Evolutionary conservation across 1,139 yeast species (phyloP), one percentile per base, ranked within the genome.

Genomic region (Sugiyamaella grinbergsii): DNA sequence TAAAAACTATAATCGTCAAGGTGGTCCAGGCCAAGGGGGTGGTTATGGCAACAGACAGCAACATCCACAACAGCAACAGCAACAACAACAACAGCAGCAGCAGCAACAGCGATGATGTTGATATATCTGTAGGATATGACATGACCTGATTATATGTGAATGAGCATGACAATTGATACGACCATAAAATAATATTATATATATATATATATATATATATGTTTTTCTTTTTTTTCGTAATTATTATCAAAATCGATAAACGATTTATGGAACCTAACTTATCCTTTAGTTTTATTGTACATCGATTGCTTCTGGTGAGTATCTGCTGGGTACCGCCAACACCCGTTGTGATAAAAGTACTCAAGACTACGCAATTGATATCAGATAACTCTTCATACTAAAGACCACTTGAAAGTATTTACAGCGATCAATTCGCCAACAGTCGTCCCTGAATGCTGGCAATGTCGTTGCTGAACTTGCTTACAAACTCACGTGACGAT

Each of bases 81-180:
- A 24, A 57, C 57, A 65, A 60, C 60, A 67, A 58, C 49, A 58
- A 59, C 37, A 58, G 56, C 44, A 58, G 58, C 51, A 58, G 55
- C 49, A 50, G 55, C 37, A 56, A 49, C 45, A 44, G 43, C 37
- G 50, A 51, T 26, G 49, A 42, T 42, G 51, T 55, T 33, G 46
- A 49, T 37, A 46, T 20, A 22, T 29, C 28, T 39, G 40, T 22
- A 36, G 31, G 23, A 11, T 41, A 32, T 41, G 42, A 41, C 20
- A 32, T 28, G 37, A 40, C 43, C 24, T 19, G 42, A 39, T 22
- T 5, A 11, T 19, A 36, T 36, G 15, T 36, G 15, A 18, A 36
- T 19, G 24, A 18, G 26, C 41, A 38, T 38, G 42, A 24, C 15
- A 38, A 23, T 13, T 40, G 43, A 26, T 18, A 40, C 34, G 43